Conservation (phyloP, 1,139 yeast species). For the Candida smagusa region DNA sequence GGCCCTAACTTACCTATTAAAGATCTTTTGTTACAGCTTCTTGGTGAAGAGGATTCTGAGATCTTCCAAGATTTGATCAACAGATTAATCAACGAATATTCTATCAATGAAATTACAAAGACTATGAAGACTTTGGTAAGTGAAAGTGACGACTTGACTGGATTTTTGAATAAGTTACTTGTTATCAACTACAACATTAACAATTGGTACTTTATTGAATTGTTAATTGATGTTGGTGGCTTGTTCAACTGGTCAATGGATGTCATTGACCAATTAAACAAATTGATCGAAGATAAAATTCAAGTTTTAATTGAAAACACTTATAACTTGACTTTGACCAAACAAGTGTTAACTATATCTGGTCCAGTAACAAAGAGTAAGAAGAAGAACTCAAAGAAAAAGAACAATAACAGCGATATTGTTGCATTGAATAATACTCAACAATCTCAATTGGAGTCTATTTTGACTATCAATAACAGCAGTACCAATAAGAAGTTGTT, state of each 20-base stretch:
- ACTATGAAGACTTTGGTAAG: slow-evolving; percentile 21
- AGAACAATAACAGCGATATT: slow-evolving; percentile 17
- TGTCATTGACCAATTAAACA: slow-evolving; percentile 43
- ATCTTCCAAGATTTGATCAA: slow-evolving; percentile 67
- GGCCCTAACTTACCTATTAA: slow-evolving; percentile 65
- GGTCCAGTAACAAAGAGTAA: slow-evolving; percentile 19
- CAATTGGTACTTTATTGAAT: slow-evolving; percentile 60
- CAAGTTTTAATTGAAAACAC: slow-evolving; percentile 48
- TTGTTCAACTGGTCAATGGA: slow-evolving; percentile 58
- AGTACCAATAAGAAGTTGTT: slow-evolving; percentile 24
- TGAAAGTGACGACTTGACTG: slow-evolving; percentile 35
- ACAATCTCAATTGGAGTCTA: slow-evolving; percentile 34
- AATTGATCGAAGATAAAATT: slow-evolving; percentile 47
- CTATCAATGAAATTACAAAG: slow-evolving; percentile 45
- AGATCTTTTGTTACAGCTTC: slow-evolving; percentile 61
- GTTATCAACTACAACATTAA: slow-evolving; percentile 26
- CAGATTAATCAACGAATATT: slow-evolving; percentile 62
- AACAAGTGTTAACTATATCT: slow-evolving; percentile 40
- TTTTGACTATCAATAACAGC: slow-evolving; percentile 35
- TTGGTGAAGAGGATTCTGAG: slow-evolving; percentile 52
- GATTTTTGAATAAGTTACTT: slow-evolving; percentile 33
- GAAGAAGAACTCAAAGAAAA: slow-evolving; percentile 20
- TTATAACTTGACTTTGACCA: slow-evolving; percentile 53
- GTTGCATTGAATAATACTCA: slow-evolving; percentile 19
- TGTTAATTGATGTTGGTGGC: slow-evolving; percentile 72